Evolutionary conservation across 805 yeast genomes (phyloP), one percentile per base, ranked within the genome.

Genomic region (Cyberlindnera americana): DNA sequence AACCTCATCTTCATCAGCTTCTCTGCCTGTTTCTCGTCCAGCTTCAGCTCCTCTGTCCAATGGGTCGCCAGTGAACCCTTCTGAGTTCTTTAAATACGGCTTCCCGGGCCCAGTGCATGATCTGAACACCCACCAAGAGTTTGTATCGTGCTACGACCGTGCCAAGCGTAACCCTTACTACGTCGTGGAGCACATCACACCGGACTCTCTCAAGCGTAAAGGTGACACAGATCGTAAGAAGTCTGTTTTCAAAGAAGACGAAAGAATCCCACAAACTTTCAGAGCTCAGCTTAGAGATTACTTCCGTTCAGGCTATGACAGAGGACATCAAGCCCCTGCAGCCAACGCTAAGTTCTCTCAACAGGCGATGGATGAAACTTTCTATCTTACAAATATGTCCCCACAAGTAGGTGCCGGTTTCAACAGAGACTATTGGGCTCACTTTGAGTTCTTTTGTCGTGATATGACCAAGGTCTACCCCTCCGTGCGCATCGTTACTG

Each of bases 361-460:
- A 63, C 52, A 60, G 15, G 97, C 97, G 15, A 91, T 93, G 98
- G 83, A 93, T 62, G 95, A 91, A 60, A 93, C 99, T 0, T 93
- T 93, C 56, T 77, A 69, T 48, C 67, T 93, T 52, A 82, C 95
- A 6, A 93, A 93, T 62, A 91, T 93, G 73, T 77, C 95, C 7
- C 99, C 99, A 1, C 99, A 93, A 61, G 96, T 93, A 4, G 99
- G 99, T 4, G 95, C 83, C 5, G 99, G 99, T 0, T 93, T 93
- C 68, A 93, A 93, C 65, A 73, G 99, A 53, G 98, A 93, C 60
- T 84, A 93, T 60, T 93, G 99, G 99, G 95, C 98, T 0, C 96
- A 89, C 60, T 78, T 93, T 44, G 99, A 93, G 62, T 84, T 85
- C 54, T 93, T 93, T 59, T 78, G 82, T 33, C 73, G 99, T 47